These are phyloP conservation scores for Ophiosphaerella herpotricha DNA, from an alignment of 2,329 filamentous ascomycete species.

Conservation along the genomic window DNA sequence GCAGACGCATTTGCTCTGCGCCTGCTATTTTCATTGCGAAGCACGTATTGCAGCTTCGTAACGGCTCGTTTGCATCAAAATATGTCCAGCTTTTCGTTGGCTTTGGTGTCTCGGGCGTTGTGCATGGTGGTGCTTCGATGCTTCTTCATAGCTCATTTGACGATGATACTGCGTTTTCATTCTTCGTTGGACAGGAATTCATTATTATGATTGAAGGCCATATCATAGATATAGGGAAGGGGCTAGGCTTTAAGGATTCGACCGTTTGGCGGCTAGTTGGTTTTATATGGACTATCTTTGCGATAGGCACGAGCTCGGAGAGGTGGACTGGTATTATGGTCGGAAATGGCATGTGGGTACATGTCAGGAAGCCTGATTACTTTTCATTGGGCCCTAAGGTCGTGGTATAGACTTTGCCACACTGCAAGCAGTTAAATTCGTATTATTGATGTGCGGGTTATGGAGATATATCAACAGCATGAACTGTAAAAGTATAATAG, in stretches of 20 bases:
- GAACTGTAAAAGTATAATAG: no score
- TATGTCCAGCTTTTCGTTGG: slow-evolving; percentile 35
- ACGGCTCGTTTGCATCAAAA: slow-evolving; percentile 34
- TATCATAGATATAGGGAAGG: slow-evolving; percentile 27
- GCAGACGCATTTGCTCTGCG: slow-evolving; percentile 23
- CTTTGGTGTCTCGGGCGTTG: slow-evolving; percentile 23
- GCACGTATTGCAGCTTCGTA: slow-evolving; percentile 23
- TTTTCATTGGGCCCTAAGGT: slow-evolving; percentile 26
- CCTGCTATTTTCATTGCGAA: slow-evolving; percentile 21
- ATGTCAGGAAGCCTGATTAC: slow-evolving; percentile 17
- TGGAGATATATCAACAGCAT: no score
- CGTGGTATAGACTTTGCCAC: neutral
- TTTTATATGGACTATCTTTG: slow-evolving; percentile 25
- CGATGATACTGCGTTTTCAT: slow-evolving; percentile 19
- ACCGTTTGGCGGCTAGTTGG: slow-evolving; percentile 24
- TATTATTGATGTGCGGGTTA: no score
- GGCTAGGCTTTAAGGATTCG: slow-evolving; percentile 18
- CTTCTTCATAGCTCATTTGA: slow-evolving; percentile 13
- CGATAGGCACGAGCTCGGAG: slow-evolving; percentile 18
- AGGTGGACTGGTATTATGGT: slow-evolving; percentile 9
- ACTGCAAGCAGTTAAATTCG: neutral
- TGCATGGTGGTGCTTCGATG: slow-evolving; percentile 26
- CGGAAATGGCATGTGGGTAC: slow-evolving; percentile 27
- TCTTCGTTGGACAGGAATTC: slow-evolving; percentile 29
- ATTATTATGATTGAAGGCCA: slow-evolving; percentile 39